Evolutionary conservation across 202 grass and related monocot genomes (phyloP).

Genomic region (Miscanthus sacchariflorus): DNA sequence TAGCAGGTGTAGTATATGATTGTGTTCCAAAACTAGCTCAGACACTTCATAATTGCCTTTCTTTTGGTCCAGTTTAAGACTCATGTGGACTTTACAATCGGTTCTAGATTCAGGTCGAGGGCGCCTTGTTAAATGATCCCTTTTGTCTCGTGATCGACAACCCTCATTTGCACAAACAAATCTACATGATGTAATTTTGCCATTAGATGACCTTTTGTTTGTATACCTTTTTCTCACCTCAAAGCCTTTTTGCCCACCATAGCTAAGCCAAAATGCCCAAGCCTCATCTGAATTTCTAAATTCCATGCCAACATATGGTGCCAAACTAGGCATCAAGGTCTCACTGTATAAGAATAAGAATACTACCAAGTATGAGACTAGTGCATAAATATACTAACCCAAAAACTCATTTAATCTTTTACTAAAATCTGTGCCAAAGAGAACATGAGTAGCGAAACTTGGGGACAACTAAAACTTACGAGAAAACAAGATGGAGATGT

Average conservation of each 20-base stretch:
- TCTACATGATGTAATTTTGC: slow-evolving; percentile 31
- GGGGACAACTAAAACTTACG: background rate
- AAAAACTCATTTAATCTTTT: background rate
- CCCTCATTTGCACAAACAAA: slow-evolving; percentile 30
- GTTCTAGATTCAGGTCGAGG: slow-evolving; percentile 20
- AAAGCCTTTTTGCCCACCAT: slow-evolving; percentile 31
- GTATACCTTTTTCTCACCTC: slow-evolving; percentile 30
- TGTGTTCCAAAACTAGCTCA: slow-evolving; percentile 54
- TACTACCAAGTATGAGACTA: slow-evolving; percentile 8
- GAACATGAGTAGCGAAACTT: background rate
- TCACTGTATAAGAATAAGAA: slow-evolving; percentile 8
- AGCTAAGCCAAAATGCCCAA: slow-evolving; percentile 25
- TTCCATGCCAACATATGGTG: slow-evolving; percentile 25
- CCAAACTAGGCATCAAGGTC: background rate
- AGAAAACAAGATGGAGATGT: slow-evolving; percentile 1
- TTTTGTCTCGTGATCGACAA: background rate
- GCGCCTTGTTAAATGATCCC: slow-evolving; percentile 15
- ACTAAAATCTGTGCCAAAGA: background rate
- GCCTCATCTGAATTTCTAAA: slow-evolving; percentile 24
- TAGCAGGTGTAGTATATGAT: slow-evolving; percentile 42
- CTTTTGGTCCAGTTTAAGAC: slow-evolving; percentile 34
- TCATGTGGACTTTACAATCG: slow-evolving; percentile 37
- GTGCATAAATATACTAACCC: background rate
- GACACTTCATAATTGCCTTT: slow-evolving; percentile 42
- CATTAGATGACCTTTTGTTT: slow-evolving; percentile 11